Conservation (phyloP, 495 filamentous ascomycete genomes). For the Bacidia gigantensis region DNA sequence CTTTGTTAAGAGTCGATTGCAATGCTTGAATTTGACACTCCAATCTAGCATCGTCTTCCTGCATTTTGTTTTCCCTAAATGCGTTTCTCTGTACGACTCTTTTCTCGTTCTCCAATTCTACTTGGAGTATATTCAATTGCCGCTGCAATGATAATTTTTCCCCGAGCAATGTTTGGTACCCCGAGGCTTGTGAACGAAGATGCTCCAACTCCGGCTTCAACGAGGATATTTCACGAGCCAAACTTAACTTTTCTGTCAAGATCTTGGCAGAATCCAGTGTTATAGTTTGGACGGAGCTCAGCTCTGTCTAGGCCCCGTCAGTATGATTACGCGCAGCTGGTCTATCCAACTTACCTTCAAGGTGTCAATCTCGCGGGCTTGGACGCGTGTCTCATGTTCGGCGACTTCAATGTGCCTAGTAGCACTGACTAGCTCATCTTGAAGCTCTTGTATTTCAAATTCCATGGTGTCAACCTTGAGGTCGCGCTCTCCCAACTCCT, state of each 20-base stretch:
- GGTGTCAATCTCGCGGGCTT: slow-evolving; percentile 48
- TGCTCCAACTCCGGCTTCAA: slow-evolving; percentile 69
- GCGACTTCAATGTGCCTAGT: slow-evolving; percentile 41
- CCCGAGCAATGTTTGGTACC: slow-evolving; percentile 49
- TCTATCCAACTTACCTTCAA: slow-evolving; percentile 33
- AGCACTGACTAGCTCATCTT: slow-evolving; percentile 41
- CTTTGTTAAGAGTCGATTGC: slow-evolving; percentile 31
- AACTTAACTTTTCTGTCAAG: slow-evolving; percentile 59
- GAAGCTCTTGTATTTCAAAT: slow-evolving; percentile 38
- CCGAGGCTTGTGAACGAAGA: slow-evolving; percentile 51
- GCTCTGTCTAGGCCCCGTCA: slow-evolving; percentile 41
- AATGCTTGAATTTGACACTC: slow-evolving; percentile 28
- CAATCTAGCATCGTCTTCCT: slow-evolving; percentile 34
- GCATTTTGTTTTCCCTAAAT: slow-evolving; percentile 32
- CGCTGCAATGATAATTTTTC: slow-evolving; percentile 67
- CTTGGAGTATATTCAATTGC: slow-evolving; percentile 58
- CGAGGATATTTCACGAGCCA: slow-evolving; percentile 55
- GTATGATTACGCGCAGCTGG: neutral
- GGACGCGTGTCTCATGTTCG: slow-evolving; percentile 40
- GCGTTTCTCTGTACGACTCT: slow-evolving; percentile 47
- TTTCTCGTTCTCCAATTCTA: slow-evolving; percentile 69
- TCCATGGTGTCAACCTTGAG: slow-evolving; percentile 36
- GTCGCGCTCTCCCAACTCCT: slow-evolving; percentile 42
- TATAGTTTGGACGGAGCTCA: slow-evolving; percentile 45
- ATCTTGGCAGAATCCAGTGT: slow-evolving; percentile 54